These are phyloP conservation scores for Cynanchum wilfordii DNA, from an alignment of 257 asterid genomes.

Conservation along the genomic window DNA sequence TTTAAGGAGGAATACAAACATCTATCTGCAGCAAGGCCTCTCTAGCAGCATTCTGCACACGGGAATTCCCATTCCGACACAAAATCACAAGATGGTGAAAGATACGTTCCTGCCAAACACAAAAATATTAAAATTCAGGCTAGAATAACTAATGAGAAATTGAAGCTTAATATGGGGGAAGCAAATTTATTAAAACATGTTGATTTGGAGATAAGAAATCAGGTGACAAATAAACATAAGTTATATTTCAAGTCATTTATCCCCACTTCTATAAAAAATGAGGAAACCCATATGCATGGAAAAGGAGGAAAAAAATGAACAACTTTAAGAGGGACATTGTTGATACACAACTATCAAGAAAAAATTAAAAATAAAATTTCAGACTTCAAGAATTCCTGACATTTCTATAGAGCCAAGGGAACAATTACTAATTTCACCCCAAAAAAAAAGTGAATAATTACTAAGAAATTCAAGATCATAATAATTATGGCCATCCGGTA, in stretches of 20 bases:
- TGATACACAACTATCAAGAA: neutral
- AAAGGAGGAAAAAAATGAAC: neutral
- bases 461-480: too few species aligned
- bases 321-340: neutral
- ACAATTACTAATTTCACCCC: neutral
- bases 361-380: neutral
- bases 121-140: neutral
- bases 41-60: conserved; percentile 57
- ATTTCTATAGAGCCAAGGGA: neutral
- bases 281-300: neutral
- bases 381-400: neutral
- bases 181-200: neutral
- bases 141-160: neutral
- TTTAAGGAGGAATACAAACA: conserved; percentile 39
- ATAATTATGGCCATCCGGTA: neutral
- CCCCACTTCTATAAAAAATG: neutral
- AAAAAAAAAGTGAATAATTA: neutral
- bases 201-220: neutral
- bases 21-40: conserved; percentile 66
- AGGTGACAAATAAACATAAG: too few species aligned
- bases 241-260: neutral
- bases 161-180: neutral
- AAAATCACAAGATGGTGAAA: conserved; percentile 56
- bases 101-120: conserved; percentile 56
- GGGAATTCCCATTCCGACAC: conserved; percentile 51